phyloP scores from a whole-genome alignment of 106 monocot species.

The Acorus gramineus region DNA sequence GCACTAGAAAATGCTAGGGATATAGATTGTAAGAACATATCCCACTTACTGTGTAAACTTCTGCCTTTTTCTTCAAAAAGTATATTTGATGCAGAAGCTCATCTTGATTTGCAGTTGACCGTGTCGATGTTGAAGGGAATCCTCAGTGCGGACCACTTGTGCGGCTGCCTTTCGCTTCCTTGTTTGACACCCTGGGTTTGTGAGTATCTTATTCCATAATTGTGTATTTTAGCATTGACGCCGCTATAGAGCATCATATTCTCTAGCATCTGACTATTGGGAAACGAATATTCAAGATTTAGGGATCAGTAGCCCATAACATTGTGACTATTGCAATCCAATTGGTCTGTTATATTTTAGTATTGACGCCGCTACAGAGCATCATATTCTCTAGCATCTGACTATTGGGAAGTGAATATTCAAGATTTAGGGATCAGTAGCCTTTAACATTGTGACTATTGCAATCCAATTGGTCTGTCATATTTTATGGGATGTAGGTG shows the following conservation, averaged over 20 bases:
- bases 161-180: conserved; percentile 88
- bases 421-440: no score
- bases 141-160: conserved; percentile 60
- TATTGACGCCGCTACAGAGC: not conserved
- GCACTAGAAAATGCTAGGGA: conserved; percentile 69
- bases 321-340: no score
- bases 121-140: conserved; percentile 82
- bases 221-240: not conserved
- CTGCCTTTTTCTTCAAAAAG: not conserved
- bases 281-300: no score
- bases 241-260: no score
- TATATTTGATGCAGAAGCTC: not conserved
- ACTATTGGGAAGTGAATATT: no score
- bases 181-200: conserved; percentile 90
- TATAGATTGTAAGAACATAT: conserved; percentile 52
- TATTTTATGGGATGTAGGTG: not conserved
- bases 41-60: conserved; percentile 3
- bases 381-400: no score
- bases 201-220: conserved; percentile 29
- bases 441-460: no score
- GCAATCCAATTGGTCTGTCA: no score
- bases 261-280: no score
- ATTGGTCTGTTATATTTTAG: not conserved
- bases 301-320: no score
- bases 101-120: conserved; percentile 74